These are phyloP conservation scores for Boletus holoroseus DNA, from an alignment of 1,284 basidiomycete genomes.

Conservation along the genomic window DNA sequence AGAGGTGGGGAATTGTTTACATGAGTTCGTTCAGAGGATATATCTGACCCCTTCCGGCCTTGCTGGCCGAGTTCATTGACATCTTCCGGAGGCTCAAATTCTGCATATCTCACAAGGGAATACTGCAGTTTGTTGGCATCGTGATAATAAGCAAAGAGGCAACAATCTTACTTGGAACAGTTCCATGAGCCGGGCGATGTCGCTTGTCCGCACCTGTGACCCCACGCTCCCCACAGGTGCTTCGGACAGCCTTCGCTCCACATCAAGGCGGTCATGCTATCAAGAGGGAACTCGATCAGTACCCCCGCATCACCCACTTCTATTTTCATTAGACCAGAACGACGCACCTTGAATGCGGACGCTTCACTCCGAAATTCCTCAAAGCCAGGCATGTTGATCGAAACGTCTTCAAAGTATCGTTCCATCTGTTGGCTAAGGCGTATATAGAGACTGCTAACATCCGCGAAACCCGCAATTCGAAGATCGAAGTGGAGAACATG, in stretches of 20 bases:
- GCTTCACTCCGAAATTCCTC: conserved; percentile 68
- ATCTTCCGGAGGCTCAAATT: conserved; percentile 48
- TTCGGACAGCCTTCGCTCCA: conserved; percentile 56
- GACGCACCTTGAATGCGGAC: conserved; percentile 68
- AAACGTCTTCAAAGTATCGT: conserved; percentile 64
- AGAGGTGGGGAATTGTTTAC: conserved; percentile 31
- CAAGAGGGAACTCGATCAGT: conserved; percentile 2
- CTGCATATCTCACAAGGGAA: conserved; percentile 66
- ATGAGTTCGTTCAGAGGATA: conserved; percentile 34
- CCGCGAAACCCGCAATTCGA: conserved; percentile 77
- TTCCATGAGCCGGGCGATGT: conserved; percentile 79
- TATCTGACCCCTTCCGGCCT: conserved; percentile 30
- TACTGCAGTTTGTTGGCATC: conserved; percentile 37
- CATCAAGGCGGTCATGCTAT: conserved; percentile 67
- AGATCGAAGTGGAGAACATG: conserved; percentile 81
- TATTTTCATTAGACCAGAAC: neutral
- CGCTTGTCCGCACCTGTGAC: conserved; percentile 61
- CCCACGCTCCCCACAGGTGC: conserved; percentile 33
- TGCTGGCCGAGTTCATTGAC: conserved; percentile 24
- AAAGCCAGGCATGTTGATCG: conserved; percentile 58
- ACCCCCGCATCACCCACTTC: conserved; percentile 1
- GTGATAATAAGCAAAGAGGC: neutral
- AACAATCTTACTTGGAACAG: conserved; percentile 56
- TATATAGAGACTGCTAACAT: conserved; percentile 67
- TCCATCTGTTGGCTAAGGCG: conserved; percentile 77